Percentiles rank a stretch among this genome's conserved stretches.
phyloP scores from a whole-genome alignment of 2,329 filamentous ascomycete genomes.

The Fonsecaea nubica region DNA sequence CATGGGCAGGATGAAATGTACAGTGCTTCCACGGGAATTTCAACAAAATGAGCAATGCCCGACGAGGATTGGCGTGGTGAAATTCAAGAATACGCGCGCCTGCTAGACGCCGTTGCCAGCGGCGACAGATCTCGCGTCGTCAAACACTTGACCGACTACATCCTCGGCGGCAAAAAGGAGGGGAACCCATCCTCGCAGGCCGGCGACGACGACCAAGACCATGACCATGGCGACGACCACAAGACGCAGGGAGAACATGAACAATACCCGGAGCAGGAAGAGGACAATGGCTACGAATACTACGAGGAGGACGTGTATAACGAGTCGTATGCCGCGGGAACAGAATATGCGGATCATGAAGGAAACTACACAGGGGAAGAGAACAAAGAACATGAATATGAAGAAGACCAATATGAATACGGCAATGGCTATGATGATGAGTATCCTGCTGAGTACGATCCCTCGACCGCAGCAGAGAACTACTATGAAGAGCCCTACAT shows the following conservation, averaged over 20 bases:
- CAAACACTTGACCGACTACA: slow-evolving; percentile 20
- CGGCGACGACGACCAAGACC: too few relatives aligned
- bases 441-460: background rate
- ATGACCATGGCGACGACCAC: background rate
- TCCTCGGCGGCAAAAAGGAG: slow-evolving; percentile 8
- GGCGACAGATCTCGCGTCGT: slow-evolving; percentile 24
- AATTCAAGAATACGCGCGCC: slow-evolving; percentile 20
- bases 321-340: background rate
- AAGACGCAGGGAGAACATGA: background rate
- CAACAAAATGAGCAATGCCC: slow-evolving; percentile 18
- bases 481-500: slow-evolving; percentile 16
- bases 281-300: background rate
- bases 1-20: background rate
- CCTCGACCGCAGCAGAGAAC: background rate
- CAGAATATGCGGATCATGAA: background rate
- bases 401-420: slow-evolving; percentile 9
- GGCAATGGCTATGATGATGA: slow-evolving; percentile 1
- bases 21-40: background rate
- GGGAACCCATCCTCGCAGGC: background rate
- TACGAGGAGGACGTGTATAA: background rate
- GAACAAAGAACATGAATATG: background rate
- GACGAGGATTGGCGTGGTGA: slow-evolving; percentile 24
- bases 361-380: slow-evolving; percentile 3
- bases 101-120: slow-evolving; percentile 19
- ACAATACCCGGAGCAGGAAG: background rate